Percentiles rank a stretch among this genome's conserved stretches.
Evolutionary conservation across 495 filamentous ascomycete species (phyloP).

Genomic region (Gamarada debralockiae): DNA sequence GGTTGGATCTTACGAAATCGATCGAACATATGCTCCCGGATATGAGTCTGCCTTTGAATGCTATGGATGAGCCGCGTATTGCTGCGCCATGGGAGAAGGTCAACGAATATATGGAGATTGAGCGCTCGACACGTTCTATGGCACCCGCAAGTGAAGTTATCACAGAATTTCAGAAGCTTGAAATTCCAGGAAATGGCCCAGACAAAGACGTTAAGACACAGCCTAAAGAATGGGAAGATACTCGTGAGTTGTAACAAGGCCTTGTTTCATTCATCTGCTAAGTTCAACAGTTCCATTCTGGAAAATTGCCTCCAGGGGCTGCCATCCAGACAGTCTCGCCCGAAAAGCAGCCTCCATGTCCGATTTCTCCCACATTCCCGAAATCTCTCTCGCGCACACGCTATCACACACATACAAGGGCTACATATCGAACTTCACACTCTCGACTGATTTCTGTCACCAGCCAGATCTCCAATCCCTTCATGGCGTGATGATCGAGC

Average conservation of each 20-base stretch:
- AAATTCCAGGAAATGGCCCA: not conserved
- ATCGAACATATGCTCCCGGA: constrained; percentile 62
- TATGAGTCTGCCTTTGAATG: constrained; percentile 68
- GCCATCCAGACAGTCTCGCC: constrained; percentile 55
- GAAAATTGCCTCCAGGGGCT: constrained; percentile 56
- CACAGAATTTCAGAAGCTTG: constrained; percentile 11
- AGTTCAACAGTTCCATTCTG: constrained; percentile 42
- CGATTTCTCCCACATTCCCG: constrained; percentile 30
- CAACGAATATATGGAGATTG: constrained; percentile 49
- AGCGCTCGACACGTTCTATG: constrained; percentile 44
- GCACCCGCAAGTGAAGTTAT: constrained; percentile 25
- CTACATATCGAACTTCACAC: constrained; percentile 62
- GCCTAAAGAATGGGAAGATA: constrained; percentile 13
- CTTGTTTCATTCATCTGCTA: constrained; percentile 1
- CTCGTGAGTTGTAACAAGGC: constrained; percentile 12
- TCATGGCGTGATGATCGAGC: constrained; percentile 69
- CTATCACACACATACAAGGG: constrained; percentile 46
- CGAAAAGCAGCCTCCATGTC: constrained; percentile 39
- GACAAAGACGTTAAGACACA: constrained; percentile 10
- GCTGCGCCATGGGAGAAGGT: constrained; percentile 65
- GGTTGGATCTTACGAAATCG: constrained; percentile 51
- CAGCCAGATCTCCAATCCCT: constrained; percentile 51
- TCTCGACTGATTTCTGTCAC: constrained; percentile 61
- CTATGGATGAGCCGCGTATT: constrained; percentile 65
- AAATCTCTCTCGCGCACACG: constrained; percentile 34